A percentile compares a stretch with the other conserved stretches of the same genome.
phyloP scores from a whole-genome alignment of 164 flowering plant species.

The Vitis rupestris region DNA sequence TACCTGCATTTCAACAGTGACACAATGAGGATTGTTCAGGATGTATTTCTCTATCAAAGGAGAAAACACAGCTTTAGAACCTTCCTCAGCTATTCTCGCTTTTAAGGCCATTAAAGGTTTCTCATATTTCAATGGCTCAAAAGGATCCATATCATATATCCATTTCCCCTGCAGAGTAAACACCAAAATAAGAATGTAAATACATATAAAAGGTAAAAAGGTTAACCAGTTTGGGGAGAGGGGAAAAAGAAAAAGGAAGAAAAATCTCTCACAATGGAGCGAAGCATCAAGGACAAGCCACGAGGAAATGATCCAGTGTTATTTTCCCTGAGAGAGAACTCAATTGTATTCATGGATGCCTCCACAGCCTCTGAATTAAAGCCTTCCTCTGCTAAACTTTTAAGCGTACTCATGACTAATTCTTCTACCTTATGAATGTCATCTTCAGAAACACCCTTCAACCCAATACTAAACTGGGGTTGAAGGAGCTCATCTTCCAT shows the following conservation, averaged over 20 bases:
- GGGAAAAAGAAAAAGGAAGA: neutral
- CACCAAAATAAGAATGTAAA: conserved; percentile 11
- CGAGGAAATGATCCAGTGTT: conserved; percentile 99
- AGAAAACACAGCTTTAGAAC: conserved; percentile 92
- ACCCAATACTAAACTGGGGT: conserved; percentile 89
- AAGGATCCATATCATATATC: conserved; percentile 98
- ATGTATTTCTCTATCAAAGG: conserved; percentile 85
- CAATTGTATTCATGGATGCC: conserved; percentile 99
- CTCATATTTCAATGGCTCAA: conserved; percentile 93
- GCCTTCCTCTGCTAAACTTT: conserved; percentile 78
- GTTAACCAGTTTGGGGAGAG: neutral
- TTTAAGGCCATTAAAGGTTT: conserved; percentile 72
- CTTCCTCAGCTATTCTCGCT: conserved; percentile 78
- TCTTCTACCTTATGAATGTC: conserved; percentile 85
- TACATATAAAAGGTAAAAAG: neutral
- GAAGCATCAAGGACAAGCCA: conserved; percentile 95
- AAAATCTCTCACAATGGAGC: conserved; percentile 66
- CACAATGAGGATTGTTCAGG: conserved; percentile 84
- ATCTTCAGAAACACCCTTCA: conserved; percentile 88
- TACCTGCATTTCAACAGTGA: conserved; percentile 97
- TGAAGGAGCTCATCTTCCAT: conserved; percentile 94
- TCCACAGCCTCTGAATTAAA: conserved; percentile 88
- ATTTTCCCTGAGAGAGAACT: conserved; percentile 93
- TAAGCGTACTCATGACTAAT: conserved; percentile 61
- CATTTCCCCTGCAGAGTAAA: conserved; percentile 68